Base-by-base conservation (phyloP, 2,329 filamentous ascomycete genomes). In the Trichoderma semiorbis region DNA sequence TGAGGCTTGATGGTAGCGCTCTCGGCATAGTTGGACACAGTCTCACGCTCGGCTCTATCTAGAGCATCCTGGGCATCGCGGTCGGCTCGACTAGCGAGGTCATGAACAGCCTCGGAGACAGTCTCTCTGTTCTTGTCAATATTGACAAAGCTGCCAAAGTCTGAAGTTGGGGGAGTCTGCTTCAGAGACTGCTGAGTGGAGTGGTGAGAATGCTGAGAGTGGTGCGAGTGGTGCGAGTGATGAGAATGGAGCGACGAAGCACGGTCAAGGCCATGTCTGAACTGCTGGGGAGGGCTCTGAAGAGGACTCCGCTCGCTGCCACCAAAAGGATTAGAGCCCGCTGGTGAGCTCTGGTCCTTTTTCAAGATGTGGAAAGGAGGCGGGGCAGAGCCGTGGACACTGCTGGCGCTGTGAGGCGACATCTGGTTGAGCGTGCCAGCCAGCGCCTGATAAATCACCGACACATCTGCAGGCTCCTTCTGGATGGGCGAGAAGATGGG, bases 61-160 rank as follows among this genome's bases (percentile, higher is more conserved):
- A 93, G 81, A 60, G 91, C 90, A 77, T 92, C 88, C 76, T 90
- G 89, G 3, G 92, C 90, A 77, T 87, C 85, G 8, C 81, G 80
- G 73, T 87, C 83, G 24, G 81, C 85, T 75, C 83, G 82, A 64
- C 80, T 80, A 57, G 91, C 92, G 74, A 94, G 84, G 55, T 90
- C 90, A 74, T 85, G 87, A 53, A 94, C 85, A 30, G 92, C 90
- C 70, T 93, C 89, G 24, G 91, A 86, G 34, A 96, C 92, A 64
- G 90, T 92, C 80, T 93, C 91, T 75, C 85, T 89, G 68, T 89
- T 91, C 80, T 92, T 90, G 74, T 86, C 88, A 69, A 73, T 73
- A 32, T 77, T 73, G 61, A 73, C 74, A 55, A 77, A 75, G 68
- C 75, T 75, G 36, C 78, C 80, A 53, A 78, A 77, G 21, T 81